Percentiles rank a stretch among this genome's conserved stretches.
Evolutionary conservation across 1,139 yeast species (phyloP).

Genomic region (Yamadazyma triangularis): DNA sequence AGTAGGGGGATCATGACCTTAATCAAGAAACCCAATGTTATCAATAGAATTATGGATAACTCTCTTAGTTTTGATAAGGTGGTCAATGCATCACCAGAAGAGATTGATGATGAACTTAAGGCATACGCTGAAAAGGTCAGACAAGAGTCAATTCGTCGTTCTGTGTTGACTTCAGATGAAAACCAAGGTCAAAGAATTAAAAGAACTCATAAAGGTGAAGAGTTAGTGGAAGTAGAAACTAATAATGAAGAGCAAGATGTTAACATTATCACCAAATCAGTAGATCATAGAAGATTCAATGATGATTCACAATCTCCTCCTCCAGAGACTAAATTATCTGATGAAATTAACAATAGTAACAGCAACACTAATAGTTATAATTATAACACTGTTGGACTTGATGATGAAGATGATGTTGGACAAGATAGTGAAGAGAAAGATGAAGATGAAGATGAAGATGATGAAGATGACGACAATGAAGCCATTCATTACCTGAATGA

Average conservation of each 20-base stretch:
- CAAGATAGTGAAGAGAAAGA: slow-evolving; percentile 9
- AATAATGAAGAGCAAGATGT: slow-evolving; percentile 24
- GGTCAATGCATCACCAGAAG: slow-evolving; percentile 30
- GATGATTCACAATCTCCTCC: slow-evolving; percentile 3
- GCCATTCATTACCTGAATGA: background rate
- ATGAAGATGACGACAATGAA: slow-evolving; percentile 6
- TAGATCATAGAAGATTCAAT: slow-evolving; percentile 38
- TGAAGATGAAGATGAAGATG: slow-evolving; percentile 22
- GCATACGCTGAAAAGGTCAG: slow-evolving; percentile 72
- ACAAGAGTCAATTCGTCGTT: slow-evolving; percentile 58
- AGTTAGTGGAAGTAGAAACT: slow-evolving; percentile 51
- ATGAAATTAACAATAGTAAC: background rate
- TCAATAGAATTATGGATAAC: slow-evolving; percentile 21
- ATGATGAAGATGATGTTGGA: slow-evolving; percentile 16
- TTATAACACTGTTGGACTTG: slow-evolving; percentile 8
- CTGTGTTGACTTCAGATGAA: slow-evolving; percentile 54
- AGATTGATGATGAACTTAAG: slow-evolving; percentile 64
- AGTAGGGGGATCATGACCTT: slow-evolving; percentile 34
- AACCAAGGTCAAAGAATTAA: slow-evolving; percentile 51
- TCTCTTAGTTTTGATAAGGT: slow-evolving; percentile 24
- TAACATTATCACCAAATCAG: slow-evolving; percentile 34
- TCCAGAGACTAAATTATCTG: background rate
- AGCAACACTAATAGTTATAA: slow-evolving; percentile 1
- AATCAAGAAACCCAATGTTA: slow-evolving; percentile 26
- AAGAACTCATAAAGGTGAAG: slow-evolving; percentile 85